These are phyloP conservation scores for Ophiostoma ulmi DNA, from an alignment of 2,329 filamentous ascomycete genomes.

Conservation along the genomic window DNA sequence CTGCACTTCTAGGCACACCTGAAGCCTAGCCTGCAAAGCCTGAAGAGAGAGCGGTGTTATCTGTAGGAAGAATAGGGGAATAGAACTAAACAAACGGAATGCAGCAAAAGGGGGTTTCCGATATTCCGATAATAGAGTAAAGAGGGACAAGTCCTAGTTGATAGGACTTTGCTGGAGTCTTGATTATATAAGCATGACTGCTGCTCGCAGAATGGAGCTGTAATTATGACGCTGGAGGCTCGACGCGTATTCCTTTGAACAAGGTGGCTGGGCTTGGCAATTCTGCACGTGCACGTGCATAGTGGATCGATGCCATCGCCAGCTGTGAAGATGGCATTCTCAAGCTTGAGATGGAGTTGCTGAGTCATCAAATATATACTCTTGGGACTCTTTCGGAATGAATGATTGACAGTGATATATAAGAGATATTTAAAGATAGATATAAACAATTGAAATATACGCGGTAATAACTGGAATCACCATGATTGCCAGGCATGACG, in stretches of 20 bases:
- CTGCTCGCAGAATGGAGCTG: background rate
- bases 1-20: background rate
- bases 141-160: background rate
- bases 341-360: background rate
- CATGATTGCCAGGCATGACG: too few species aligned
- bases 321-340: background rate
- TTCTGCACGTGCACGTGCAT: conserved; percentile 2
- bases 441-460: too few species aligned
- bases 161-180: background rate
- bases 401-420: too few species aligned
- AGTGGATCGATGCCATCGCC: background rate
- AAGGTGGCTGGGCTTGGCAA: background rate
- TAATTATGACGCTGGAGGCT: background rate
- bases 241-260: background rate
- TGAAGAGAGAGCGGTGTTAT: background rate
- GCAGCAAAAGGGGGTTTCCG: conserved; percentile 5
- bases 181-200: background rate
- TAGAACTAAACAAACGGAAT: background rate
- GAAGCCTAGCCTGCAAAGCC: background rate
- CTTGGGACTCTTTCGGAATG: background rate
- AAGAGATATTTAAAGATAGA: too few species aligned
- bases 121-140: too few species aligned
- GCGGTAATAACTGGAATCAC: too few species aligned
- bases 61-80: background rate
- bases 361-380: background rate